Base-by-base conservation (phyloP, 2,329 filamentous ascomycete genomes). In the Huntiella bhutanensis region DNA sequence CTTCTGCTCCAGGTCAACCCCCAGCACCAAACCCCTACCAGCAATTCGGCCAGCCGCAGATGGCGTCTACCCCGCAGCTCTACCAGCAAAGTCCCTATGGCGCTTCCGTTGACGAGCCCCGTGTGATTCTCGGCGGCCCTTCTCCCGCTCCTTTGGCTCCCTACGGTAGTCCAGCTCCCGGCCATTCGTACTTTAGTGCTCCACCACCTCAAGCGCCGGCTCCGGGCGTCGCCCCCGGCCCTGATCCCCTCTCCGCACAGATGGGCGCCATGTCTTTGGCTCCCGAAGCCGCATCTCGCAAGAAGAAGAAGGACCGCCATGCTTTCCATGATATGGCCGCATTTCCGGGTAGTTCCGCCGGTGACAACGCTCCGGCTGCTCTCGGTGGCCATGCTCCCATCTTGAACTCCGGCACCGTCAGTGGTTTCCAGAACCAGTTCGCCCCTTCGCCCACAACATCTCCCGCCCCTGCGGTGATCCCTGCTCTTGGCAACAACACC, bases 221-320 rank as follows among this genome's bases (percentile, higher is more conserved):
- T 11, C 45, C 49, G 13, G 17, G 34, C 8, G 37, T 32, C 4
- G 32, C 28, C 11, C 48, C 34, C 13, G 45, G 44, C 39, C 63
- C 62, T 48, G 70, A 75, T 54, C 63, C 58, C 12, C 59, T 85
- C 50, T 70, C 77, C 41, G 71, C 76, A 47, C 85, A 92, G 61
- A 81, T 93, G 79, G 78, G 79, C 37, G 77, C 76, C 50, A 74
- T 92, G 71, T 77, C 70, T 36, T 65, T 93, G 53, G 39, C 43
- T 17, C 19, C 44, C 11, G 60, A 52, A 16, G 32, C 46, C 15
- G 65, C 66, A 2, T 63, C 63, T 48, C 70, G 76, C 59, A 81
- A 69, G 61, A 84, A 87, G 70, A 96, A 94, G 75, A 95, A 94
- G 71, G 82, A 95, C 60, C 76, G 85, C 50, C 88, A 96, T 63